Base-by-base conservation (phyloP, 306 rosid species). In the Vicia sativa region DNA sequence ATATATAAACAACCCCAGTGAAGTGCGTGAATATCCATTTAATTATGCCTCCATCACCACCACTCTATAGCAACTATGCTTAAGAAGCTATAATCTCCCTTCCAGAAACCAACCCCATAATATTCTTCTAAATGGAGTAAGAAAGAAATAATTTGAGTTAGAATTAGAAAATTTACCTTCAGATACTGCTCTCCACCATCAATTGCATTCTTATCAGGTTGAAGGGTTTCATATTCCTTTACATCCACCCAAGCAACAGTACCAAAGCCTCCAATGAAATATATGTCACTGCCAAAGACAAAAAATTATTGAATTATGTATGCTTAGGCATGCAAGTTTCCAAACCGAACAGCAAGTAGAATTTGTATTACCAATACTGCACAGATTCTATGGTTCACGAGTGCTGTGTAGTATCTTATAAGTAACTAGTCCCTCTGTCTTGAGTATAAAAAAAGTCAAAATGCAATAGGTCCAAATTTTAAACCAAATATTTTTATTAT, bases 191-290 rank as follows among this genome's bases (percentile, higher is more conserved):
- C 97, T 26, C 97, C 97, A 23, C 97, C 99, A 70, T 90, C 95
- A 67, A 87, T 95, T 46, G 97, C 99, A 74, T 90, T 95, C 86
- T 88, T 95, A 77, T 95, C 99, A 64, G 99, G 99, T 80, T 90
- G 85, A 79, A 95, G 81, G 77, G 80, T 70, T 83, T 95, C 99
- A 7, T 88, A 95, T 70, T 95, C 97, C 70, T 95, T 88, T 69
- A 95, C 99, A 75, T 90, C 91, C 71, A 90, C 92, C 99, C 99
- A 95, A 62, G 99, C 99, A 60, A 95, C 99, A 79, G 99, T 95
- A 38, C 99, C 99, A 77, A 95, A 95, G 58, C 99, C 99, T 68
- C 99, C 99, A 67, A 95, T 95, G 86, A 95, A 95, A 83, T 95
- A 95, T 70, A 95, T 85, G 86, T 95, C 99, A 74, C 99, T 95